phyloP scores from a whole-genome alignment of 1,139 yeast species.

The Hyphopichia fennica region DNA sequence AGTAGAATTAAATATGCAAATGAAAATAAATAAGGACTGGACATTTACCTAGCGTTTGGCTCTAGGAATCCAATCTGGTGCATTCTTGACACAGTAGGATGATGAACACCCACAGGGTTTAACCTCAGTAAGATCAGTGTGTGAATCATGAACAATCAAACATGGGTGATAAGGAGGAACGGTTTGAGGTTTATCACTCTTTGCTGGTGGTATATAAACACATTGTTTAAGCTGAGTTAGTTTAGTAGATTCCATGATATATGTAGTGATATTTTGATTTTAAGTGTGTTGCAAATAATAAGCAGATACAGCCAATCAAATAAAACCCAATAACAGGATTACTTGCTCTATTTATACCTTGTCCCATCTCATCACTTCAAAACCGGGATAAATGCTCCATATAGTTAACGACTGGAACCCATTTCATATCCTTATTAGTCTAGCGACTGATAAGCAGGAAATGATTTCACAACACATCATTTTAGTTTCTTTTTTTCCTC shows the following conservation, averaged over 20 bases:
- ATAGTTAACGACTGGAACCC: neutral
- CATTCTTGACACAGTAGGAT: slow-evolving; percentile 42
- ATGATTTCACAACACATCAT: no score
- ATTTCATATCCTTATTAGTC: no score
- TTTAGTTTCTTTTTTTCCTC: no score
- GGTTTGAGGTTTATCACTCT: slow-evolving; percentile 9
- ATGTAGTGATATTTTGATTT: no score
- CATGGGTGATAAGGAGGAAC: slow-evolving; percentile 47
- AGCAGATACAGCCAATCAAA: neutral
- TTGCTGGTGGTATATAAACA: slow-evolving; percentile 36
- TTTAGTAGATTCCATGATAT: slow-evolving; percentile 32
- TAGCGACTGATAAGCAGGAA: no score
- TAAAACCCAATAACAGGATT: neutral
- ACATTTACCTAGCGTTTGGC: slow-evolving; percentile 18
- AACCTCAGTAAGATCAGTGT: slow-evolving; percentile 37
- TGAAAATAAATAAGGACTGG: no score
- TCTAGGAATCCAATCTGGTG: slow-evolving; percentile 44
- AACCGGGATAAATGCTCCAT: neutral
- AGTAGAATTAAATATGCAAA: no score
- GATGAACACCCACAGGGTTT: slow-evolving; percentile 49
- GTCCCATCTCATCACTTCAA: neutral
- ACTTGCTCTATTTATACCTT: neutral
- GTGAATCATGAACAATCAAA: slow-evolving; percentile 44
- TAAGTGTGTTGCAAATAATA: neutral
- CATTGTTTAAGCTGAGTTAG: slow-evolving; percentile 25